A percentile compares a stretch with the other conserved stretches of the same genome.
These are phyloP conservation scores for Candida manassasensis DNA, from an alignment of 805 yeast species.

Conservation along the genomic window DNA sequence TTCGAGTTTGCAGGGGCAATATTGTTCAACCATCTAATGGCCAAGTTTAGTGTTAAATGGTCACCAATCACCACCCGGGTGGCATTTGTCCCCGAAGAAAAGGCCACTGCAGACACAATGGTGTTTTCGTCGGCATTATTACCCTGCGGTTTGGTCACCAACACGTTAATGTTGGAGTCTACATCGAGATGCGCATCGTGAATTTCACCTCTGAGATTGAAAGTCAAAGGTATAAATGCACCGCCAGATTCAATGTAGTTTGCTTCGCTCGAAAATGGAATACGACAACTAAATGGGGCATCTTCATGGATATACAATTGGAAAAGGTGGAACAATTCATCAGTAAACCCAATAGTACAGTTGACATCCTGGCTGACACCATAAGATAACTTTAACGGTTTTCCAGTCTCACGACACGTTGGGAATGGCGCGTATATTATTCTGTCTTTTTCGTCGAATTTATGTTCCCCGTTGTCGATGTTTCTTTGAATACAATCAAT, in stretches of 20 bases:
- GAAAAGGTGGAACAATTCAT: slow-evolving; percentile 65
- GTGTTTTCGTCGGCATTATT: slow-evolving; percentile 29
- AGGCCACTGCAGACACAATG: slow-evolving; percentile 53
- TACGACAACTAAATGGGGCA: slow-evolving; percentile 65
- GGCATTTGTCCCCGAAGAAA: slow-evolving; percentile 57
- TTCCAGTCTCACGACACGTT: slow-evolving; percentile 58
- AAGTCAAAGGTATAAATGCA: slow-evolving; percentile 53
- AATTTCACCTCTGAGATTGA: slow-evolving; percentile 62
- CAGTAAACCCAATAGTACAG: slow-evolving; percentile 60
- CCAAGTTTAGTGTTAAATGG: slow-evolving; percentile 49
- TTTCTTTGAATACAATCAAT: slow-evolving; percentile 62
- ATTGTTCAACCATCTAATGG: slow-evolving; percentile 52
- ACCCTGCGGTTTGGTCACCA: slow-evolving; percentile 38
- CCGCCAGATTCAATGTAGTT: slow-evolving; percentile 40
- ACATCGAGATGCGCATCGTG: slow-evolving; percentile 66
- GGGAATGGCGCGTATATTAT: slow-evolving; percentile 59
- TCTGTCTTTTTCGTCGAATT: slow-evolving; percentile 56
- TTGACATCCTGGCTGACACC: slow-evolving; percentile 47
- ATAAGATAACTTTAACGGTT: slow-evolving; percentile 53
- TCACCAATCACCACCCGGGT: slow-evolving; percentile 66
- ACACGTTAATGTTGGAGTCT: slow-evolving; percentile 52
- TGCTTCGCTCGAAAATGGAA: slow-evolving; percentile 47
- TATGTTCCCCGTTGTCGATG: slow-evolving; percentile 74
- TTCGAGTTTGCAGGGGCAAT: slow-evolving; percentile 12
- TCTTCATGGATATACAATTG: slow-evolving; percentile 77